A percentile compares a stretch with the other conserved stretches of the same genome.
These are phyloP conservation scores for Candolleomyces efflorescens DNA, from an alignment of 768 basidiomycete genomes.

Conservation along the genomic window DNA sequence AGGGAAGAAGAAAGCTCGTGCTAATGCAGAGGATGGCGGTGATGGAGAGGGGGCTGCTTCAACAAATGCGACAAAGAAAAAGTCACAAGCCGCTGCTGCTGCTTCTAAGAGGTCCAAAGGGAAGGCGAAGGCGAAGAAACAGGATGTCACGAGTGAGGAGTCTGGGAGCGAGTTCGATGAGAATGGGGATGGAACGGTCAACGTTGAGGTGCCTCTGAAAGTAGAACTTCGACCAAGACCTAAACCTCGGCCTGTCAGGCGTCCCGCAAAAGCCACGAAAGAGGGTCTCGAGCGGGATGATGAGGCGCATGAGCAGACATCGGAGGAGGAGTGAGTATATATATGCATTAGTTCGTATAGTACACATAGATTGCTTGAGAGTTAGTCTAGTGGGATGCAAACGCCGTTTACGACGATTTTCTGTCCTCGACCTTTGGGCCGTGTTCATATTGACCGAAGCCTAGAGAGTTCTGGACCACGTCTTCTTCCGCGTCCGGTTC, in stretches of 20 bases:
- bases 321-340: neutral
- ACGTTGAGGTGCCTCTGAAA: conserved; percentile 19
- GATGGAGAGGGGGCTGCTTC: no score
- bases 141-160: neutral
- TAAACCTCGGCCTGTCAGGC: conserved; percentile 21
- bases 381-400: neutral
- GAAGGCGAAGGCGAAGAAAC: conserved; percentile 6
- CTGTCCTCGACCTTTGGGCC: conserved; percentile 33
- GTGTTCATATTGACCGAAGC: conserved; percentile 63
- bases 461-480: conserved; percentile 74
- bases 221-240: conserved; percentile 39
- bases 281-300: neutral
- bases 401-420: neutral
- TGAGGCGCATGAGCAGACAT: neutral
- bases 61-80: no score
- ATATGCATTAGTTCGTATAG: neutral
- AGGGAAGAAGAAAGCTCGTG: conserved; percentile 8
- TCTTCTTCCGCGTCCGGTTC: conserved; percentile 88
- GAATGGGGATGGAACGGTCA: conserved; percentile 4
- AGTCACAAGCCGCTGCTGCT: no score
- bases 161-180: conserved; percentile 1
- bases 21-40: neutral
- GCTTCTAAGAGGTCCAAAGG: neutral
- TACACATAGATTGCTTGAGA: neutral
- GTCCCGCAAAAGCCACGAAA: neutral